A percentile compares a stretch with the other conserved stretches of the same genome.
phyloP scores from a whole-genome alignment of 2,329 filamentous ascomycete species.

The Triangularia setosa region DNA sequence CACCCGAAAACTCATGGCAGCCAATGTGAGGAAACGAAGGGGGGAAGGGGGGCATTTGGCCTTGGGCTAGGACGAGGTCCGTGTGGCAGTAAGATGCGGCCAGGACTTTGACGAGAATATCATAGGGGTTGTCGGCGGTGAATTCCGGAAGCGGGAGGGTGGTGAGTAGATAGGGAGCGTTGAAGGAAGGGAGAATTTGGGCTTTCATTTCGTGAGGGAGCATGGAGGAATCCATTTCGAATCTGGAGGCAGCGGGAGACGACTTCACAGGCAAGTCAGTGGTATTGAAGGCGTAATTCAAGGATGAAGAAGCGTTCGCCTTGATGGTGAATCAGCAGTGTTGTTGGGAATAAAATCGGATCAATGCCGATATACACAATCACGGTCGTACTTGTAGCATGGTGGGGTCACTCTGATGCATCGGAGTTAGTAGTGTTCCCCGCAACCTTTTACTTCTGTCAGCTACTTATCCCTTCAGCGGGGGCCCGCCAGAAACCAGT shows the following conservation, averaged over 20 bases:
- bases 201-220: conserved; percentile 34
- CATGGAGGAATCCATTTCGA: background rate
- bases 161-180: conserved; percentile 37
- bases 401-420: background rate
- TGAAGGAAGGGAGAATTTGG: conserved; percentile 40
- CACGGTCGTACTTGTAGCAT: background rate
- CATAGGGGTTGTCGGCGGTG: conserved; percentile 27
- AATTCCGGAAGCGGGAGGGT: conserved; percentile 34
- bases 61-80: conserved; percentile 29
- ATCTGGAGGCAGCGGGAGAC: background rate
- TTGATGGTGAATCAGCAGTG: background rate
- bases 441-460: background rate
- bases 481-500: no score
- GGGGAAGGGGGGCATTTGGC: conserved; percentile 31
- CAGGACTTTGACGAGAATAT: conserved; percentile 43
- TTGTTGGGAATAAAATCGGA: background rate
- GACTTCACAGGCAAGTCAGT: background rate
- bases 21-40: conserved; percentile 40
- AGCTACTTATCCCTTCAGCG: no score
- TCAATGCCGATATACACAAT: background rate
- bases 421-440: background rate
- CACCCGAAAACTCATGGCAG: conserved; percentile 44
- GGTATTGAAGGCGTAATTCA: background rate
- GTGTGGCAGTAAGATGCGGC: conserved; percentile 47
- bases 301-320: background rate